Percentiles rank a stretch among this genome's conserved stretches.
phyloP scores from a whole-genome alignment of 192 early-diverging fungal species.

The Phlyctochytrium planicorne region DNA sequence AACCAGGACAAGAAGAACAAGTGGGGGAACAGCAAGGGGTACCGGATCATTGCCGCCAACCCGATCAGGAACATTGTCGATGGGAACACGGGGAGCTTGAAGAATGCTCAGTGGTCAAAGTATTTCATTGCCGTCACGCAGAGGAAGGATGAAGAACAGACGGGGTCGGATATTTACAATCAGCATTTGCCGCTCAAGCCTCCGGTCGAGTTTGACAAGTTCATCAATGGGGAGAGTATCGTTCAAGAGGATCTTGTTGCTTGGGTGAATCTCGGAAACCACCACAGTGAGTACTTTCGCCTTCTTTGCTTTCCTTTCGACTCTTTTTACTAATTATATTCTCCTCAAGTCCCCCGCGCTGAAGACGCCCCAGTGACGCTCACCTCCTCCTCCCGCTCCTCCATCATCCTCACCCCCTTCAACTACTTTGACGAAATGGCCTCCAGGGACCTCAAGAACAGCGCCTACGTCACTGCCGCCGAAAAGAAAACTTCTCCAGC shows the following conservation, averaged over 20 bases:
- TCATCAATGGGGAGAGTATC: slow-evolving; percentile 13
- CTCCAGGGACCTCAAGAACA: neutral
- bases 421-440: slow-evolving; percentile 20
- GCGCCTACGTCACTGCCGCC: neutral
- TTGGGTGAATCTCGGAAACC: slow-evolving; percentile 13
- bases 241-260: slow-evolving; percentile 14
- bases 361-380: slow-evolving; percentile 13
- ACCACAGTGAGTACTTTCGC: slow-evolving; percentile 5
- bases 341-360: slow-evolving; percentile 5
- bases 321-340: neutral
- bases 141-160: slow-evolving; percentile 14
- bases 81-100: slow-evolving; percentile 3
- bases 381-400: slow-evolving; percentile 3
- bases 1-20: slow-evolving; percentile 8
- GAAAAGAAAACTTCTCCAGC: too few species aligned
- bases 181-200: slow-evolving; percentile 11
- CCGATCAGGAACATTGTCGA: neutral
- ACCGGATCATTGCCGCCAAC: slow-evolving; percentile 15
- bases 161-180: slow-evolving; percentile 10
- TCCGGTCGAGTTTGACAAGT: slow-evolving; percentile 9
- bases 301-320: neutral
- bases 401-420: slow-evolving; percentile 20
- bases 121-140: slow-evolving; percentile 11
- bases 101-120: slow-evolving; percentile 13
- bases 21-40: slow-evolving; percentile 9